Base-by-base conservation (phyloP, 345 rosid species). In the Eucalyptus microcorys region DNA sequence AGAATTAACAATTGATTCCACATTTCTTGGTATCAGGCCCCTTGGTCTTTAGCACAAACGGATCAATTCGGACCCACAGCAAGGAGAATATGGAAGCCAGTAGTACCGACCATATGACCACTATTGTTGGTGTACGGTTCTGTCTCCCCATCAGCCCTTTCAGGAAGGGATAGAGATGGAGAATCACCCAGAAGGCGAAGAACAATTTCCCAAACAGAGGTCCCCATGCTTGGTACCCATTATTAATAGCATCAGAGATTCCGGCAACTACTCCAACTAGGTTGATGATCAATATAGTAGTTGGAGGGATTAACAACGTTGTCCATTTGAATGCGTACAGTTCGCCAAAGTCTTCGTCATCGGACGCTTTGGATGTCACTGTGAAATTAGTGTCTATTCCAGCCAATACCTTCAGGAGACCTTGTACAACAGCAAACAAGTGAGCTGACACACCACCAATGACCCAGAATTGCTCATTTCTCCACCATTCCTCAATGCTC, bases 401-500 rank as follows among this genome's bases (percentile, higher is more conserved):
- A 13, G 98, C 99, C 87, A 98, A 94, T 88, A 98, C 90, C 92
- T 98, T 98, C 79, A 97, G 91, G 37, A 95, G 97, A 89, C 99
- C 99, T 94, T 96, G 98, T 86, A 97, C 93, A 59, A 97, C 99
- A 0, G 99, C 99, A 45, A 98, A 95, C 52, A 98, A 96, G 92
- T 98, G 99, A 64, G 99, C 99, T 37, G 98, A 98, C 87, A 98
- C 93, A 68, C 99, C 99, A 61, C 99, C 99, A 49, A 96, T 98
- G 90, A 98, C 99, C 99, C 99, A 97, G 90, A 97, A 98, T 90
- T 98, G 99, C 92, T 96, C 98, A 47, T 97, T 97, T 91, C 99
- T 96, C 98, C 99, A 97, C 99, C 98, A 97, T 92, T 98, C 98
- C 89, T 97, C 99, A 12, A 98, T 96, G 96, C 99, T 96, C 87